Evolutionary conservation across 805 yeast genomes (phyloP).

Genomic region (Saccharomycopsis microspora): DNA sequence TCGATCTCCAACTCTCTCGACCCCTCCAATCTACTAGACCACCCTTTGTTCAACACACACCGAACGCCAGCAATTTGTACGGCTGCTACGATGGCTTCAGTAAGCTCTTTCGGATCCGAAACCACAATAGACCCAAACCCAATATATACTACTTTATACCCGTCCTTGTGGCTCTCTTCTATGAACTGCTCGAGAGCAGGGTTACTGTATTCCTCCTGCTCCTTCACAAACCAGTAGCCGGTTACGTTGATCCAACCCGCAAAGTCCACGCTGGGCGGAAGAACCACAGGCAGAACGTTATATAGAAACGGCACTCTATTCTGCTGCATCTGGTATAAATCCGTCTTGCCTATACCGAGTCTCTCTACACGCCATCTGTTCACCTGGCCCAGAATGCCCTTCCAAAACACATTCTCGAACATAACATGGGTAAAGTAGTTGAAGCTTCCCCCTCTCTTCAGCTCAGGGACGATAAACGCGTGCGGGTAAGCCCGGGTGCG

Average conservation of each 20-base stretch:
- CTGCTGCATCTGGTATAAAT: conserved; percentile 60
- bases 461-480: conserved; percentile 91
- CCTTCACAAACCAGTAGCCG: conserved; percentile 91
- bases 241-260: conserved; percentile 94
- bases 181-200: conserved; percentile 52
- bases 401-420: conserved; percentile 90
- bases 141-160: conserved; percentile 72
- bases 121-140: conserved; percentile 97
- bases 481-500: conserved; percentile 92
- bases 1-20: conserved; percentile 28
- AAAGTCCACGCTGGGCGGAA: conserved; percentile 89
- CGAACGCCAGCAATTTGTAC: conserved; percentile 72
- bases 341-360: conserved; percentile 57
- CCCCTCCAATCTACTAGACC: conserved; percentile 66
- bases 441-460: conserved; percentile 85
- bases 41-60: conserved; percentile 85
- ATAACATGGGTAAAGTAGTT: conserved; percentile 87
- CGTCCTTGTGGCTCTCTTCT: conserved; percentile 41
- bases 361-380: conserved; percentile 76
- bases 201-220: conserved; percentile 45
- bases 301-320: conserved; percentile 78
- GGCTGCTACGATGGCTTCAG: conserved; percentile 68
- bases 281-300: conserved; percentile 76
- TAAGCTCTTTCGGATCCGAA: conserved; percentile 64
- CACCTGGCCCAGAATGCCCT: conserved; percentile 77